Conservation (phyloP, 2,329 filamentous ascomycete genomes). For the Trichoderma guizhouense region DNA sequence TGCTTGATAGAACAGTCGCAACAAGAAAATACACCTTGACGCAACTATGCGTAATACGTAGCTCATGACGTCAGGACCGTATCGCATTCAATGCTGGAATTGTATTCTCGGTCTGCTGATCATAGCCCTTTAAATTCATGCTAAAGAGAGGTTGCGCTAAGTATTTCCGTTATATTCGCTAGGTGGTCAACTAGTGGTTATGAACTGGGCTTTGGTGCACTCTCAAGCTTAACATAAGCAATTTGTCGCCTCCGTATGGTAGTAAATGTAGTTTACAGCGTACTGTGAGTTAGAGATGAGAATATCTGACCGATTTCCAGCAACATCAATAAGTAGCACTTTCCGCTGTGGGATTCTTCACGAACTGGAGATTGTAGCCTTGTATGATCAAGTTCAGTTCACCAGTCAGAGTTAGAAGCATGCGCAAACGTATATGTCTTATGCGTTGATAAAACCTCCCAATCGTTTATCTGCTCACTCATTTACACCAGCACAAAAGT, state of each 20-base stretch:
- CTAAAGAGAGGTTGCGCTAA: background rate
- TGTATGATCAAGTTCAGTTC: background rate
- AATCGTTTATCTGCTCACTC: background rate
- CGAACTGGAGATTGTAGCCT: background rate
- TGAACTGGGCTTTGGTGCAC: background rate
- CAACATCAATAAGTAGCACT: background rate
- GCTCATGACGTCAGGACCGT: background rate
- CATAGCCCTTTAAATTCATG: background rate
- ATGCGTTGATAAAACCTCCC: too few relatives aligned
- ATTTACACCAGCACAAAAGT: slow-evolving; percentile 12
- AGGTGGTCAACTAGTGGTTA: background rate
- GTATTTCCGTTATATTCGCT: background rate
- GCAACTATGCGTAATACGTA: slow-evolving; percentile 9
- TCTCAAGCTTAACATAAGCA: background rate
- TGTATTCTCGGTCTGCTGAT: background rate
- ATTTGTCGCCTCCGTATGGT: background rate
- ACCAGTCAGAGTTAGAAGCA: background rate
- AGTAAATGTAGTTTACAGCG: background rate
- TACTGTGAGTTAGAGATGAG: background rate
- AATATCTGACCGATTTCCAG: background rate
- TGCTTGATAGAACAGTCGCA: background rate
- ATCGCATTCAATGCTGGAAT: background rate
- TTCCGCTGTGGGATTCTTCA: background rate
- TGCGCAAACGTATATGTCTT: background rate
- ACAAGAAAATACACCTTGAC: background rate